These are phyloP conservation scores for Ophiostoma novo-ulmi DNA, from an alignment of 2,329 filamentous ascomycete species.

Conservation along the genomic window DNA sequence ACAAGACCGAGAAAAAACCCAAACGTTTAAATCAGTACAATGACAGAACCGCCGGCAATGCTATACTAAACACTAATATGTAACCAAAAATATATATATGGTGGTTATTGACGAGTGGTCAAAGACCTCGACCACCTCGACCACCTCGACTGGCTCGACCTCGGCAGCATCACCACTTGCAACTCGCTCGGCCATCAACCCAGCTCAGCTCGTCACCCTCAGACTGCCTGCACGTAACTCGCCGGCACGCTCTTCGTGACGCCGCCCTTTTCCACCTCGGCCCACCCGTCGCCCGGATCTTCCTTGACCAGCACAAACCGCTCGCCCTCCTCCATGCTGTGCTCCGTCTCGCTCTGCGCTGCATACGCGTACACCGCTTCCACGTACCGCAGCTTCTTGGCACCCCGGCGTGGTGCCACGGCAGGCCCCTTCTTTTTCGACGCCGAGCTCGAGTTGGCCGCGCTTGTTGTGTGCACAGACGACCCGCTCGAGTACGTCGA, in stretches of 20 bases:
- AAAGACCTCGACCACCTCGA: too few species aligned
- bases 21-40: not conserved
- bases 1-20: not conserved
- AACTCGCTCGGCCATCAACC: not conserved
- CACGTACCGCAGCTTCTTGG: constrained; percentile 90
- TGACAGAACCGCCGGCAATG: not conserved
- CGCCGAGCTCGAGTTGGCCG: constrained; percentile 30
- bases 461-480: constrained; percentile 47
- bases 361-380: constrained; percentile 90
- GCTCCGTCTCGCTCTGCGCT: constrained; percentile 78
- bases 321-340: constrained; percentile 87
- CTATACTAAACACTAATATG: not conserved
- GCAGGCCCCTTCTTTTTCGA: constrained; percentile 83
- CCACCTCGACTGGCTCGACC: too few species aligned
- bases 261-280: constrained; percentile 89
- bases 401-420: constrained; percentile 82
- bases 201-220: constrained; percentile 23
- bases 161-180: too few species aligned
- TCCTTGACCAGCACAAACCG: constrained; percentile 83
- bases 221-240: constrained; percentile 80
- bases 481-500: constrained; percentile 71
- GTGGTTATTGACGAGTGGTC: not conserved
- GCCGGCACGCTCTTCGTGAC: constrained; percentile 84
- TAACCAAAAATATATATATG: not conserved
- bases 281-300: constrained; percentile 92